Base-by-base conservation (phyloP, 192 early-diverging fungal genomes). In the Coemansia asiatica region DNA sequence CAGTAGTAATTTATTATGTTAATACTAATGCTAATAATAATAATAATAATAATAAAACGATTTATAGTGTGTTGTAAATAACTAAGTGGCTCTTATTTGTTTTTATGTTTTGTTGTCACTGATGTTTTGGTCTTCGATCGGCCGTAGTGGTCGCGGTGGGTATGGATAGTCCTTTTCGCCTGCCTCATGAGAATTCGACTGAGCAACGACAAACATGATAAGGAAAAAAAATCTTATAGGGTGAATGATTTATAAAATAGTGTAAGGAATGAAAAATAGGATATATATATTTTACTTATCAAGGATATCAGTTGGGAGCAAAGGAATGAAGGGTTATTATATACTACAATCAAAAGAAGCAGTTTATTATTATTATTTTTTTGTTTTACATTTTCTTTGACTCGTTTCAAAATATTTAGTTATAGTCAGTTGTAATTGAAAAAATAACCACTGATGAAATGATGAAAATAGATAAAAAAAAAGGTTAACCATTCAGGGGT, bases 121-220 rank as follows among this genome's bases (percentile, higher is more conserved):
- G 12, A 10, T 33, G 29, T 16, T 38, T 9, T 36, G 35, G 35
- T 57, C 56, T 31, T 57, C 56, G 6, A 57, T 57, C 35, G 56
- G 56, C 21, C 56, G 31, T 33, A 57, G 33, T 18, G 56, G 56
- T 18, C 56, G 26, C 31, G 56, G 56, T 23, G 56, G 59, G 26
- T 60, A 48, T 5, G 36, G 59, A 28, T 60, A 60, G 59, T 60
- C 40, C 13, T 60, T 44, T 4, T 60, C 44, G 15, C 40, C 44
- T 13, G 21, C 22, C 2, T 48, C 40, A 1, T 4, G 36, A 2
- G 29, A 18, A 60, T 25, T 25, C 4, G 36, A 15, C 5, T 44
- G 40, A 16, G 22, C 2, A 47, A 60, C 38, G 13, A 10, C n/a
- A 26, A 44, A 46, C 23, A 44, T 26, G 5, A n/a, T 2, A 25